These are phyloP conservation scores for Penicillium sp. DNA, from an alignment of 2,329 filamentous ascomycete genomes.

Conservation along the genomic window DNA sequence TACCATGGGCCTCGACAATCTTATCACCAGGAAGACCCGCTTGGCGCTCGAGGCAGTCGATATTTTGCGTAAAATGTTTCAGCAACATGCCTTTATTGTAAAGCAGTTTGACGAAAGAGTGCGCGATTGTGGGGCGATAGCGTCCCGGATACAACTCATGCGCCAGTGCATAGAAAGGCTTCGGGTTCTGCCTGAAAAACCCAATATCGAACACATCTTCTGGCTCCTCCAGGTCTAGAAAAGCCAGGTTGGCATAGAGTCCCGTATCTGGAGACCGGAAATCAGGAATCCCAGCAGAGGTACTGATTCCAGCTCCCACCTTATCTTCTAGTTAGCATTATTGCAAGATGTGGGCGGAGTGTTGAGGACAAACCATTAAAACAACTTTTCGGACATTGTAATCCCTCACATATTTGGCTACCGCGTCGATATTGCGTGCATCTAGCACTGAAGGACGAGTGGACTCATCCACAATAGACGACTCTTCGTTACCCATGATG, in stretches of 20 bases:
- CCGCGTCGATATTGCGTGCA: constrained; percentile 67
- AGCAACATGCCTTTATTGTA: constrained; percentile 74
- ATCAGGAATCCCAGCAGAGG: constrained; percentile 70
- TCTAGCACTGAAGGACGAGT: constrained; percentile 65
- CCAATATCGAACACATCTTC: constrained; percentile 93
- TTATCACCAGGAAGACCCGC: constrained; percentile 79
- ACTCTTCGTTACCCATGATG: constrained; percentile 83
- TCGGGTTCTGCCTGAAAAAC: constrained; percentile 81
- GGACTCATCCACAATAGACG: constrained; percentile 64
- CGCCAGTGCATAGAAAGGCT: constrained; percentile 89
- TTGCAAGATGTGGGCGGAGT: background rate
- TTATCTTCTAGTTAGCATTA: constrained; percentile 23
- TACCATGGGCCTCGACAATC: constrained; percentile 93
- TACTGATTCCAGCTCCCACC: constrained; percentile 79
- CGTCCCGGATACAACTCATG: constrained; percentile 90
- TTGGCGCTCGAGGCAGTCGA: constrained; percentile 87
- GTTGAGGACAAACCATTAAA: constrained; percentile 62
- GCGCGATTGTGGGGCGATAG: constrained; percentile 84
- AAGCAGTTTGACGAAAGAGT: constrained; percentile 83
- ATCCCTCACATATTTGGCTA: constrained; percentile 78
- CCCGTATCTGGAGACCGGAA: constrained; percentile 92
- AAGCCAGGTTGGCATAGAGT: constrained; percentile 86
- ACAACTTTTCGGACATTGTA: constrained; percentile 70
- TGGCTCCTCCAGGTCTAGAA: constrained; percentile 80
- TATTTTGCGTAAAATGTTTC: constrained; percentile 96